phyloP scores from a whole-genome alignment of 1,139 yeast genomes.

The Saccharomyces hybrid region DNA sequence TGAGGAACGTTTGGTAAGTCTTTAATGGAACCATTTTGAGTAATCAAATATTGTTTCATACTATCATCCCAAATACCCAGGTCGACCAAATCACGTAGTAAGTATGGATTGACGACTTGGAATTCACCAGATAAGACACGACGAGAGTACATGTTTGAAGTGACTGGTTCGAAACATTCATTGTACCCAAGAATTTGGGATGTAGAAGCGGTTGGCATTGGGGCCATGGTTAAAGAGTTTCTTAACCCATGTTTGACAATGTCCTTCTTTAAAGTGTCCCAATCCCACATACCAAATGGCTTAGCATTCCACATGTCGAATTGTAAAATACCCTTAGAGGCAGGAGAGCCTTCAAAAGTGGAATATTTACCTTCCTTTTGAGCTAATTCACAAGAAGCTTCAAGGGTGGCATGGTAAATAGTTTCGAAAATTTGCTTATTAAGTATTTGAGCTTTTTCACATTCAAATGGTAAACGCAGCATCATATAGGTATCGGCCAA shows the following conservation, averaged over 20 bases:
- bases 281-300: conserved; percentile 57
- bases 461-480: conserved; percentile 73
- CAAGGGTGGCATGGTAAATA: conserved; percentile 79
- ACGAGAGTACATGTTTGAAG: conserved; percentile 80
- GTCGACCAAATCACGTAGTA: conserved; percentile 73
- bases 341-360: conserved; percentile 71
- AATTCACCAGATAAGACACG: conserved; percentile 84
- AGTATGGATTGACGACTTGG: conserved; percentile 79
- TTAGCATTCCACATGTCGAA: conserved; percentile 74
- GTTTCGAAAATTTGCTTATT: conserved; percentile 83
- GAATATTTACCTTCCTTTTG: conserved; percentile 56
- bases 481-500: conserved; percentile 78
- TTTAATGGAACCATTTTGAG: conserved; percentile 83
- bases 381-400: conserved; percentile 72
- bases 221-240: conserved; percentile 79
- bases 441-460: conserved; percentile 58
- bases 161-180: conserved; percentile 88
- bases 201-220: conserved; percentile 94
- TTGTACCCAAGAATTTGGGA: conserved; percentile 84
- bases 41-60: conserved; percentile 73
- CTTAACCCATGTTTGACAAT: conserved; percentile 60
- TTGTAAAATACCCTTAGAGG: conserved; percentile 69
- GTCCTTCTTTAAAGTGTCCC: conserved; percentile 61
- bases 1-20: conserved; percentile 66
- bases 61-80: conserved; percentile 74